Base-by-base conservation (phyloP, 257 asterid genomes). In the Handroanthus guayacan region DNA sequence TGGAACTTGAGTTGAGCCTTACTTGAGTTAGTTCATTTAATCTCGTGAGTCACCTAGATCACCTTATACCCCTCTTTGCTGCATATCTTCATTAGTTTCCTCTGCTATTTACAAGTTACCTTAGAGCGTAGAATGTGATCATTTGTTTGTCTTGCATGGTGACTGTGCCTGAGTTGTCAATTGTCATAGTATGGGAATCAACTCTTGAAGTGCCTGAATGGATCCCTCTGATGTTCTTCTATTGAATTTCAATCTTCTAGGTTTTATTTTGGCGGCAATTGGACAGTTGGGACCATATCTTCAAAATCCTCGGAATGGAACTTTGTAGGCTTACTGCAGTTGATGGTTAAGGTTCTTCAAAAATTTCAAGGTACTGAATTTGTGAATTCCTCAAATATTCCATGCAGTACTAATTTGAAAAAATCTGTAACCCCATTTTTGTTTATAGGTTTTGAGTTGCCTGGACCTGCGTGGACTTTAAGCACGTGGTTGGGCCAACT, bases 231-330 rank as follows among this genome's bases (percentile, higher is more conserved):
- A 56, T 10, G 13, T 62, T 79, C 31, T 34, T 34, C 43, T 18
- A 17, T 72, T 50, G 44, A 55, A 52, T 72, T 63, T 57, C 57
- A 9, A 37, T 39, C 25, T 73, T 79, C 25, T 76, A 88, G 93
- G 93, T 79, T 86, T 88, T 68, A 79, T 88, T 51, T 78, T 88
- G 85, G 91, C 93, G 41, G 87, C 93, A 68, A 84, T 69, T 37
- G 88, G 89, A 55, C 86, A 81, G 74, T 77, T 88, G 47, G 87
- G 51, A 44, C 61, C 78, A 14, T 80, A 84, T 78, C 84, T 88
- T 63, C 65, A 82, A 72, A 86, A 75, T 72, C 87, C 87, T 82
- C 89, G 47, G 67, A 88, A 88, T 64, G 91, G 93, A 77, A 84
- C 80, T 64, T 71, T 84, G 81, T 88, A 86, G 86, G 72, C 45